Evolutionary conservation across 1,284 basidiomycete species (phyloP).

Genomic region (Cryptococcus maquisensis): DNA sequence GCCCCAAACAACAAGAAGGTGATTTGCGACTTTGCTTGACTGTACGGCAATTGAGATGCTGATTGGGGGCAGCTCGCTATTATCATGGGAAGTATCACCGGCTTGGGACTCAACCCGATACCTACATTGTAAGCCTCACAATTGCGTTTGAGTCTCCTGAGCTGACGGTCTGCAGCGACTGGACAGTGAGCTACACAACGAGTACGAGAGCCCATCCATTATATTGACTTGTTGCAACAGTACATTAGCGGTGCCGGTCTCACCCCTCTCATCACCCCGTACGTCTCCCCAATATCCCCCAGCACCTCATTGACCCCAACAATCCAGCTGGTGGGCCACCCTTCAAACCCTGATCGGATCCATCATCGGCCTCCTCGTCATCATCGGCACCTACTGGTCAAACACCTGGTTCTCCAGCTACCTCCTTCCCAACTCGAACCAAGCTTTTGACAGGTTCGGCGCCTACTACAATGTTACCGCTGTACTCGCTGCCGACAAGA

Average conservation of each 20-base stretch:
- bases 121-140: constrained; percentile 17
- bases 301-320: too few species aligned
- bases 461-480: constrained; percentile 29
- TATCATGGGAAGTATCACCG: constrained; percentile 21
- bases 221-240: background rate
- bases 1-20: constrained; percentile 38
- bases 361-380: constrained; percentile 8
- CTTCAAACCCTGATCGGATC: constrained; percentile 4
- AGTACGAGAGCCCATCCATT: background rate
- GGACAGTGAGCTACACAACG: constrained; percentile 4
- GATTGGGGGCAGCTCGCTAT: constrained; percentile 5
- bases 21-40: too few species aligned
- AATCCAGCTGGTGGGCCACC: constrained; percentile 6
- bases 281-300: too few species aligned
- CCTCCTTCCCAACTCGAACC: constrained; percentile 14
- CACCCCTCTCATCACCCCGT: constrained; percentile 16
- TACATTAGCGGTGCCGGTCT: constrained; percentile 13
- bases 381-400: constrained; percentile 9
- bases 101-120: constrained; percentile 37
- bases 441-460: constrained; percentile 13
- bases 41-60: too few species aligned
- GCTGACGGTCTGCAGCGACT: constrained; percentile 21
- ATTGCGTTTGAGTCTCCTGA: too few species aligned
- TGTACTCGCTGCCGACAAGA: constrained; percentile 22
- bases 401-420: constrained; percentile 10